A percentile compares a stretch with the other conserved stretches of the same genome.
Conservation (phyloP, 2,329 filamentous ascomycete genomes). For the Calonectria hawksworthii region DNA sequence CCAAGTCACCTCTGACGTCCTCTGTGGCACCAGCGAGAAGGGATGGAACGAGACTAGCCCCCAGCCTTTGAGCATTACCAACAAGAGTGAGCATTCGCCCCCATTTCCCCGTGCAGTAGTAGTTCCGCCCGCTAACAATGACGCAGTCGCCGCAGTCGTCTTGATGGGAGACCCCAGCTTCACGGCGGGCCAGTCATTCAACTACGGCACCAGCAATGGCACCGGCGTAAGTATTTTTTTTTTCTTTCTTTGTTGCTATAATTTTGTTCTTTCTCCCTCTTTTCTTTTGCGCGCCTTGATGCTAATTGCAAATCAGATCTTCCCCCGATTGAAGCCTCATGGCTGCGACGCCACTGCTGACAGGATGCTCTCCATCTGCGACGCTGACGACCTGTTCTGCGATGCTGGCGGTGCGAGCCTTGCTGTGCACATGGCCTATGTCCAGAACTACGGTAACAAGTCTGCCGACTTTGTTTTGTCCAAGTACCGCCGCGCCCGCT, state of each 20-base stretch:
- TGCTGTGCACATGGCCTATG: constrained; percentile 39
- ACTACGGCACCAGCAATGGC: constrained; percentile 34
- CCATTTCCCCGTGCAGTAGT: rapidly evolving
- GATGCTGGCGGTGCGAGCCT: constrained; percentile 35
- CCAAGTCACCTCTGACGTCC: constrained; percentile 38
- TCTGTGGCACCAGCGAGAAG: constrained; percentile 39
- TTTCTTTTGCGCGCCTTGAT: no score
- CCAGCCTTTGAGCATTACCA: constrained; percentile 4
- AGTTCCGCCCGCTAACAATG: background rate
- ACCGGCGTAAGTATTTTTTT: constrained; percentile 30
- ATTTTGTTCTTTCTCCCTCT: background rate
- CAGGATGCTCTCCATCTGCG: constrained; percentile 37
- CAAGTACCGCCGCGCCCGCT: constrained; percentile 22
- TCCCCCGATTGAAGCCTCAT: constrained; percentile 31
- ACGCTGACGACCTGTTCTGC: constrained; percentile 39
- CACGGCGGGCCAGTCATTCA: constrained; percentile 34
- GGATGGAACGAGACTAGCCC: constrained; percentile 38
- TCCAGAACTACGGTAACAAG: constrained; percentile 27
- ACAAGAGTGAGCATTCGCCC: constrained; percentile 27
- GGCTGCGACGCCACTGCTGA: constrained; percentile 28
- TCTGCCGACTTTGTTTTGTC: constrained; percentile 32
- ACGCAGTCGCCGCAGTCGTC: constrained; percentile 37
- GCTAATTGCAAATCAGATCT: constrained; percentile 25
- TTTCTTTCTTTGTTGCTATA: background rate
- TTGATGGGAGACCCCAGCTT: constrained; percentile 44